phyloP scores from a whole-genome alignment of 2,329 filamentous ascomycete species.

The Tolypocladium ophioglossoides region DNA sequence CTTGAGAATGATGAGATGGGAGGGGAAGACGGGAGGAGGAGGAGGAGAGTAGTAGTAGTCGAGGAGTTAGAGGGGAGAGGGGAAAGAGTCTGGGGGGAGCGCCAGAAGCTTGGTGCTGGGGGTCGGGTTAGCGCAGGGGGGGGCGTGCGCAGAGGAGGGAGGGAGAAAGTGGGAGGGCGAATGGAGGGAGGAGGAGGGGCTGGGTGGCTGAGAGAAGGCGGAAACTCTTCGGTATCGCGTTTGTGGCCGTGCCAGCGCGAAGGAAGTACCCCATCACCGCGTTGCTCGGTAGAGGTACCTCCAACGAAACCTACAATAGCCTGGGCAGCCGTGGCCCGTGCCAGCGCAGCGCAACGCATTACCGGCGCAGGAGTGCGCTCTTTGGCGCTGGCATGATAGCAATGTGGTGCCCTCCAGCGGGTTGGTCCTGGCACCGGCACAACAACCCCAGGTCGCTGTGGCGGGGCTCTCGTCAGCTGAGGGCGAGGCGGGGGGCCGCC shows the following conservation, averaged over 20 bases:
- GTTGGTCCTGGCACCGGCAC: background rate
- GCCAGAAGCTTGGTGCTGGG: conserved; percentile 5
- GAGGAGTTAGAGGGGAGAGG: conserved; percentile 6
- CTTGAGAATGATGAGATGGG: conserved; percentile 8
- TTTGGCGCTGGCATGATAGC: background rate
- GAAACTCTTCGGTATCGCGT: conserved; percentile 7
- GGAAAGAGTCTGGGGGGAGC: conserved; percentile 4
- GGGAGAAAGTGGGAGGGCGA: conserved; percentile 8
- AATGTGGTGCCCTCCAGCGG: background rate
- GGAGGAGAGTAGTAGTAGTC: conserved; percentile 8
- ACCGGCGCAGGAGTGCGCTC: background rate
- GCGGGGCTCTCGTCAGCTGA: conserved; percentile 3
- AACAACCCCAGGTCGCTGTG: background rate
- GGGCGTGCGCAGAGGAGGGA: conserved; percentile 10
- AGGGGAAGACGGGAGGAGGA: conserved; percentile 11
- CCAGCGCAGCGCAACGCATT: background rate
- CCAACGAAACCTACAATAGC: background rate
- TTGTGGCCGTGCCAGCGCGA: background rate
- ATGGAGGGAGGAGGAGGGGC: conserved; percentile 6
- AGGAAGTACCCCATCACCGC: background rate
- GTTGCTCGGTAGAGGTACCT: background rate
- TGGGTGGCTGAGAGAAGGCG: conserved; percentile 18
- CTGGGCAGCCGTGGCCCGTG: background rate
- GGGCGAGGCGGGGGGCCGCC: background rate
- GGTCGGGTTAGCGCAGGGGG: conserved; percentile 9